Evolutionary conservation across 2,329 filamentous ascomycete genomes (phyloP).

Genomic region (Clarireedia monteithiana): DNA sequence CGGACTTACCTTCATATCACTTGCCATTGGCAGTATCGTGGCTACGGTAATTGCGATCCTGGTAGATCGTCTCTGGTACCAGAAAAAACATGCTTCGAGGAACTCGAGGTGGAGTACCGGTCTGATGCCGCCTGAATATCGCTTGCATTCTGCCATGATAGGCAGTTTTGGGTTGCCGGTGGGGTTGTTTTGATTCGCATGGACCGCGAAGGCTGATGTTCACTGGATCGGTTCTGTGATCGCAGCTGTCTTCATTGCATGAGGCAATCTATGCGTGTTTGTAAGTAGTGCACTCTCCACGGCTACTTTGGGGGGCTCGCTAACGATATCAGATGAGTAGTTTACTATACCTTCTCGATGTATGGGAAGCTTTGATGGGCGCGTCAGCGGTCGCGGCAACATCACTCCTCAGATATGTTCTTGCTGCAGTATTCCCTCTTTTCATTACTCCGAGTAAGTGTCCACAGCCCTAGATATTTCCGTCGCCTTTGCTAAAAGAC

Average conservation of each 20-base stretch:
- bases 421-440: slow-evolving; percentile 51
- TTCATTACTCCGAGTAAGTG: slow-evolving; percentile 44
- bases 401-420: slow-evolving; percentile 45
- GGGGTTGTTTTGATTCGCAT: slow-evolving; percentile 52
- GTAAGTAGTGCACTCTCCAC: background rate
- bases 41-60: slow-evolving; percentile 5
- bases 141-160: background rate
- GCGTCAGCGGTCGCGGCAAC: slow-evolving; percentile 55
- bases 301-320: background rate
- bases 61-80: background rate
- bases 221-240: slow-evolving; percentile 43
- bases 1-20: slow-evolving; percentile 25
- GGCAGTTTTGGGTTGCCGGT: slow-evolving; percentile 42
- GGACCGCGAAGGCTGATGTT: slow-evolving; percentile 38
- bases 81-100: slow-evolving; percentile 39
- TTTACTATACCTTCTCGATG: slow-evolving; percentile 45
- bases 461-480: background rate
- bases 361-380: slow-evolving; percentile 45
- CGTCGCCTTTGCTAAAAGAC: background rate
- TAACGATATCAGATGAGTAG: slow-evolving; percentile 26
- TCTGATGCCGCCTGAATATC: background rate
- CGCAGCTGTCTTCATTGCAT: slow-evolving; percentile 47
- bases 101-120: slow-evolving; percentile 31
- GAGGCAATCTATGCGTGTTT: slow-evolving; percentile 52
- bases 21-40: slow-evolving; percentile 30